phyloP scores from a whole-genome alignment of 1,284 basidiomycete species.

The Xerocomus minutiporus region DNA sequence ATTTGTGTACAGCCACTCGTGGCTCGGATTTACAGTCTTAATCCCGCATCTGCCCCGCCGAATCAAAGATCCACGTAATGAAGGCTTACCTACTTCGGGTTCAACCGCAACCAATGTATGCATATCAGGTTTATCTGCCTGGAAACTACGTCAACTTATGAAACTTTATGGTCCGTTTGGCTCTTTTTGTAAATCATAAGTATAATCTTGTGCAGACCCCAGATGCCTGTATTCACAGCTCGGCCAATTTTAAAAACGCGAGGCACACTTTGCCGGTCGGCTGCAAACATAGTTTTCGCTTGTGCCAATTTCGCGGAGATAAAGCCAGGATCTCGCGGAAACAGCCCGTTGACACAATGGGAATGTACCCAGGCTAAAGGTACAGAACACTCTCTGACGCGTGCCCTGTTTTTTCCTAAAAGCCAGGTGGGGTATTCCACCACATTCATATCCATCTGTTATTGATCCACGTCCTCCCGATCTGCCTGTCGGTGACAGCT shows the following conservation, averaged over 20 bases:
- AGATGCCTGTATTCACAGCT: neutral
- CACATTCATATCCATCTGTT: neutral
- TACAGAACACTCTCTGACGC: slow-evolving; percentile 1
- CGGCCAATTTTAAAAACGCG: neutral
- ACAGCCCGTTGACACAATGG: slow-evolving; percentile 4
- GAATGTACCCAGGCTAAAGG: slow-evolving; percentile 6
- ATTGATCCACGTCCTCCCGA: slow-evolving; percentile 13
- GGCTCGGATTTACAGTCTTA: too few species aligned
- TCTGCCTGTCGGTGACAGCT: slow-evolving; percentile 3
- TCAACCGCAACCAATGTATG: neutral
- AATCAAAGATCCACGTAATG: neutral
- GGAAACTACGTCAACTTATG: neutral
- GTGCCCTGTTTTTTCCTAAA: slow-evolving; percentile 1
- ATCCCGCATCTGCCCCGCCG: too few species aligned
- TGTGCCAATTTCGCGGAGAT: slow-evolving; percentile 24
- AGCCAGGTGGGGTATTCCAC: slow-evolving; percentile 8
- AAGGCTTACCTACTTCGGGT: neutral
- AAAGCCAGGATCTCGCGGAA: slow-evolving; percentile 1
- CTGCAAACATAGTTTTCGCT: neutral
- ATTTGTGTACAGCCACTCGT: too few species aligned
- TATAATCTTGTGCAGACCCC: neutral
- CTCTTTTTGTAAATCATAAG: neutral
- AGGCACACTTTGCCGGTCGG: slow-evolving; percentile 10
- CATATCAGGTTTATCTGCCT: neutral
- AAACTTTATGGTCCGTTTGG: neutral